Base-by-base conservation (phyloP, 768 basidiomycete genomes). In the Lactarius psammicola region DNA sequence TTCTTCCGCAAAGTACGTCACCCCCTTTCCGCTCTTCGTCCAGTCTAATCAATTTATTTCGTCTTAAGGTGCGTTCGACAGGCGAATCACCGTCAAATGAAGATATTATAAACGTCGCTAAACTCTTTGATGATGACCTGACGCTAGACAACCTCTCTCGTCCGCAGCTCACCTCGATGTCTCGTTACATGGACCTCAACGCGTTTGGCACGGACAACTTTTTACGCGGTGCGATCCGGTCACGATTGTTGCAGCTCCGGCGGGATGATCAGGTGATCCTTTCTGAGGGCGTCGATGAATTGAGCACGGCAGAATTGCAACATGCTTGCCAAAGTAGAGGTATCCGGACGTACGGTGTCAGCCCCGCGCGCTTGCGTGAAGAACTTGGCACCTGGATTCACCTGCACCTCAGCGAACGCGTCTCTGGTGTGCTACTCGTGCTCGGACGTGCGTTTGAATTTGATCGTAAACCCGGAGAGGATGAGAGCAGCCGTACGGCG, bases 191-290 rank as follows among this genome's bases (percentile, higher is more conserved):
- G 94, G 93, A 90, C 62, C 85, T 98, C 72, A 96, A 98, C 78
- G 95, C 96, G 3, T 99, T 98, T 73, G 97, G 97, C 54, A 98
- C 96, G 18, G 97, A 99, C 77, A 98, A 98, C 78, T 98, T 97
- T 79, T 83, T 99, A 53, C 90, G 96, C 55, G 94, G 94, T 40
- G 87, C 90, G 40, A 92, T 99, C 74, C 89, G 94, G 30, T 85
- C 85, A 51, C 86, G 94, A 33, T 81, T 99, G 30, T 80, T 89
- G 68, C 84, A 90, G 72, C 83, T 99, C 69, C 85, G 94, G 60
- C 84, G 90, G 51, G 97, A 99, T 72, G 96, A 99, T 78, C 89
- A 98, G 77, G 86, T 90, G 59, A 99, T 99, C 71, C 81, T 91
- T 69, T 76, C 82, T 2, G 96, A 99, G 79, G 95, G 94, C 55